A percentile compares a stretch with the other conserved stretches of the same genome.
phyloP scores from a whole-genome alignment of 306 rosid genomes.

The Cucurbita ficifolia region DNA sequence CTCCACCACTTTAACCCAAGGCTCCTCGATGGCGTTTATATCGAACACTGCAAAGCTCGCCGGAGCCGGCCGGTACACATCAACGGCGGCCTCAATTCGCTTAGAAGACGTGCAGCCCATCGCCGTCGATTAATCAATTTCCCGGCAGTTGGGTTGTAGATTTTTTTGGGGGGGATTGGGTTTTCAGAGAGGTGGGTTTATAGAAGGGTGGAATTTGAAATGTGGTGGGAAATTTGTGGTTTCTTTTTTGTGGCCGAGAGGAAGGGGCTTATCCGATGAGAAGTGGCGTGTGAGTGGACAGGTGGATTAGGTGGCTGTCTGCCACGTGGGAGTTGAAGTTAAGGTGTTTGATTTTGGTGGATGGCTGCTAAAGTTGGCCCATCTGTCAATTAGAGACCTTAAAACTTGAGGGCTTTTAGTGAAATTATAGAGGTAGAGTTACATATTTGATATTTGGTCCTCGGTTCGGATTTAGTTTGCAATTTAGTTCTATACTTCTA shows the following conservation, averaged over 20 bases:
- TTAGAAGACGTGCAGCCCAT: constrained; percentile 81
- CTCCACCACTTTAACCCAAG: constrained; percentile 40
- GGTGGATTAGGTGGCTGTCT: not conserved
- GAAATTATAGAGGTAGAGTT: not conserved
- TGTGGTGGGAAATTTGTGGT: not conserved
- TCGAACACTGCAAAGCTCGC: constrained; percentile 76
- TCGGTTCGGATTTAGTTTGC: not conserved
- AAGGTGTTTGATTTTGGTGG: not conserved
- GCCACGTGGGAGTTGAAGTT: constrained; percentile 12
- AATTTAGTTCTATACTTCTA: too few relatives aligned
- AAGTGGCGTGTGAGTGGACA: constrained; percentile 16
- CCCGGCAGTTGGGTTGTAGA: not conserved
- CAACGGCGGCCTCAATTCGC: constrained; percentile 21
- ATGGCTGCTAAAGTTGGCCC: not conserved
- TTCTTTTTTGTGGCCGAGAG: not conserved
- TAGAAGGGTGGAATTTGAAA: not conserved
- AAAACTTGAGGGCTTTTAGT: not conserved
- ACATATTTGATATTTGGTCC: not conserved
- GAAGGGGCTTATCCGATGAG: constrained; percentile 2
- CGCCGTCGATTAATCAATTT: not conserved
- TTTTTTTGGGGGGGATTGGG: not conserved
- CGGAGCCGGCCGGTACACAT: constrained; percentile 52
- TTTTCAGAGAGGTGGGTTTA: not conserved
- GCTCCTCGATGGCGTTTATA: constrained; percentile 64
- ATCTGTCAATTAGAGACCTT: not conserved